Evolutionary conservation across 352 stramenopile species (phyloP).

Genomic region (Halophytophthora polymorphica): DNA sequence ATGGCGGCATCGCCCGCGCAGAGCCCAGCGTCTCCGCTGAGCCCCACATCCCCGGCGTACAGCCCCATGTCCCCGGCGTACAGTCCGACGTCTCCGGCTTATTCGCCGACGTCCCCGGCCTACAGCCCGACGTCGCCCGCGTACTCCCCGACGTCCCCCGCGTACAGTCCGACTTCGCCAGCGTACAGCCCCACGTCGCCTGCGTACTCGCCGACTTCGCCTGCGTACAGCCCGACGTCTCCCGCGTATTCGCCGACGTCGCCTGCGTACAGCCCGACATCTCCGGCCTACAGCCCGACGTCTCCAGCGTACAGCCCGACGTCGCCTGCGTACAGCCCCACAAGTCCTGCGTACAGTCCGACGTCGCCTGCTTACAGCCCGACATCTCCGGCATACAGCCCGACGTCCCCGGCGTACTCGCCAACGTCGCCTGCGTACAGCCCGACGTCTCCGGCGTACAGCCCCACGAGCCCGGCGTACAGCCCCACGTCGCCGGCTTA

Average conservation of each 20-base stretch:
- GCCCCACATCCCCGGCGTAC: conserved; percentile 85
- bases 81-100: conserved; percentile 64
- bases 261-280: conserved; percentile 88
- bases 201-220: conserved; percentile 64
- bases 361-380: conserved; percentile 64
- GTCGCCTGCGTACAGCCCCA: conserved; percentile 56
- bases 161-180: conserved; percentile 71
- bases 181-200: conserved; percentile 61
- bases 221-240: conserved; percentile 70
- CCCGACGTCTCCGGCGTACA: conserved; percentile 70
- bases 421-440: conserved; percentile 60
- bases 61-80: conserved; percentile 89
- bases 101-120: conserved; percentile 50
- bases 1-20: conserved; percentile 71
- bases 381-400: conserved; percentile 54
- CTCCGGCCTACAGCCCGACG: conserved; percentile 55
- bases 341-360: conserved; percentile 37
- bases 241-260: conserved; percentile 78
- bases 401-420: conserved; percentile 62
- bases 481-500: conserved; percentile 65
- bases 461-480: conserved; percentile 57
- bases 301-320: conserved; percentile 78
- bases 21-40: conserved; percentile 69
- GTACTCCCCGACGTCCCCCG: conserved; percentile 77
- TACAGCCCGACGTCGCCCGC: conserved; percentile 82